phyloP scores from a whole-genome alignment of 176 grass and related monocot species.

The Oryza officinalis region DNA sequence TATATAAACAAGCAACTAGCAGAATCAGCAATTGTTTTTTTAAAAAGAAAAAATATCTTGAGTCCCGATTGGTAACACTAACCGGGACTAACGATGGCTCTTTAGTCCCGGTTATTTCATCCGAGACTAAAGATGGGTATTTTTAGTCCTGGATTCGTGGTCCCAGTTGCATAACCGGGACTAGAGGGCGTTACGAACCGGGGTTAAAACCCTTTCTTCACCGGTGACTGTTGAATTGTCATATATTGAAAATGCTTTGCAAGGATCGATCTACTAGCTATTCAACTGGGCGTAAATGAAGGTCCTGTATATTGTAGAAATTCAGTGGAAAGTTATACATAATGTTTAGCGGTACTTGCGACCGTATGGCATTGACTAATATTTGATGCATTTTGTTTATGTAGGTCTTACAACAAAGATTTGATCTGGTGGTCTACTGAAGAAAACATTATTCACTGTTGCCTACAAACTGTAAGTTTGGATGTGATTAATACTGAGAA shows the following conservation, averaged over 20 bases:
- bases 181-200: no score
- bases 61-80: no score
- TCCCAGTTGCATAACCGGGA: no score
- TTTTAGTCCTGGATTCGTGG: no score
- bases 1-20: no score
- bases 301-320: neutral
- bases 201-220: no score
- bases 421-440: slow-evolving; percentile 67
- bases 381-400: slow-evolving; percentile 27
- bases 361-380: neutral
- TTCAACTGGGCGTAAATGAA: neutral
- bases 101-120: no score
- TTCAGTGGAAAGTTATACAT: neutral
- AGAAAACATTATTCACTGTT: slow-evolving; percentile 78
- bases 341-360: slow-evolving; percentile 11
- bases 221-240: neutral
- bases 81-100: no score
- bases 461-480: slow-evolving; percentile 73
- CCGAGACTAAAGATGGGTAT: no score
- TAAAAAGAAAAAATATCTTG: no score
- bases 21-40: no score
- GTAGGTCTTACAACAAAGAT: slow-evolving; percentile 75
- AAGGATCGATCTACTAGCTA: neutral
- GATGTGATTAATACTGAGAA: neutral
- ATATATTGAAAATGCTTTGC: neutral